A percentile compares a stretch with the other conserved stretches of the same genome.
Conservation (phyloP, 2,329 filamentous ascomycete genomes). For the Neocucurbitaria cava region DNA sequence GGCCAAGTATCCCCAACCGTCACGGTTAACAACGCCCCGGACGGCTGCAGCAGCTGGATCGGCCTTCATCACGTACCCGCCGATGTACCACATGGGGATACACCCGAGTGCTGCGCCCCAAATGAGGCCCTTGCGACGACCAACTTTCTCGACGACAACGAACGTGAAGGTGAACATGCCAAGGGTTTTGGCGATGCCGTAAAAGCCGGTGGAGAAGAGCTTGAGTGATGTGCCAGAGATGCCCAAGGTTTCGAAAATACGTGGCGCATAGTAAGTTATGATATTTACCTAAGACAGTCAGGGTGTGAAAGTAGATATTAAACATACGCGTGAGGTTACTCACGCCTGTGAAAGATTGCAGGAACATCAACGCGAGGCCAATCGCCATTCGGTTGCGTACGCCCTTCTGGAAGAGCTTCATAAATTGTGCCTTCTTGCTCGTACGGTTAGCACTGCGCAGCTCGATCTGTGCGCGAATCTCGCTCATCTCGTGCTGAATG, state of each 20-base stretch:
- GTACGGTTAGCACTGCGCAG: slow-evolving; percentile 37
- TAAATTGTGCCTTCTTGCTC: slow-evolving; percentile 40
- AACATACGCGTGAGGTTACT: too few species aligned
- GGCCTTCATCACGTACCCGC: slow-evolving; percentile 61
- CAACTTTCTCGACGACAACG: slow-evolving; percentile 49
- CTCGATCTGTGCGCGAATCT: slow-evolving; percentile 52
- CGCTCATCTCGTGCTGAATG: slow-evolving; percentile 58
- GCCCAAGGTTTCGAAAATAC: slow-evolving; percentile 53
- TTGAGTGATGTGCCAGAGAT: slow-evolving; percentile 52
- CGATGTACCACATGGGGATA: slow-evolving; percentile 60
- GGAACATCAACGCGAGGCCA: slow-evolving; percentile 48
- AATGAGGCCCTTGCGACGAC: slow-evolving; percentile 53
- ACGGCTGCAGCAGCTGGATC: slow-evolving; percentile 56
- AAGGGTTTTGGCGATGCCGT: slow-evolving; percentile 52
- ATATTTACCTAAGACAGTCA: slow-evolving; percentile 37
- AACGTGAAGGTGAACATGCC: slow-evolving; percentile 52
- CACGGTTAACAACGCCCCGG: slow-evolving; percentile 51
- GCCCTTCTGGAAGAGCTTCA: slow-evolving; percentile 49
- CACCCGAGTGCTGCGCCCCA: slow-evolving; percentile 58
- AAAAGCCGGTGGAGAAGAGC: slow-evolving; percentile 60
- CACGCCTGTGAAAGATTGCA: slow-evolving; percentile 46
- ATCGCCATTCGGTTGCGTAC: slow-evolving; percentile 50
- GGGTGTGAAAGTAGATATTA: too few species aligned
- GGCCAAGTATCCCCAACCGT: slow-evolving; percentile 59
- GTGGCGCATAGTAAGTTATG: slow-evolving; percentile 47